Conservation (phyloP, 495 filamentous ascomycete species). For the Glonium stellatum region DNA sequence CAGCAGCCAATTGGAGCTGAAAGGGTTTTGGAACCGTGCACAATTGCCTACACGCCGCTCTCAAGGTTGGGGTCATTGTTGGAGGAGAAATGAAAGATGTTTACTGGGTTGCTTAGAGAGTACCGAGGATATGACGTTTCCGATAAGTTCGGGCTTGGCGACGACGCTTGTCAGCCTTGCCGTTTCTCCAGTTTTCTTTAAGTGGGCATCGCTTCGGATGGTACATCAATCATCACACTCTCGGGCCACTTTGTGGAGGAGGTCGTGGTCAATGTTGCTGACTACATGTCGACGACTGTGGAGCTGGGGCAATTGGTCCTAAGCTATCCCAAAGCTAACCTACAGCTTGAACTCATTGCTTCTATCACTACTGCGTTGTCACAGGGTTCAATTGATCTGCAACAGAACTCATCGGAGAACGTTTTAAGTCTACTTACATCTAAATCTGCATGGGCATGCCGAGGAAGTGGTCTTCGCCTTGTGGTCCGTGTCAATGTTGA, state of each 20-base stretch:
- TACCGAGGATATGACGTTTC: not conserved
- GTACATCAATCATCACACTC: not conserved
- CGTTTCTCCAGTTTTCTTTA: not conserved
- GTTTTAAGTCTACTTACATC: constrained; percentile 15
- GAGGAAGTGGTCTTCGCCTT: constrained; percentile 27
- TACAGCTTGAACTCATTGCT: constrained; percentile 24
- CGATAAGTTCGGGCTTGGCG: too few species aligned
- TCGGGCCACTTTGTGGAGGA: not conserved
- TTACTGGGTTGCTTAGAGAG: not conserved
- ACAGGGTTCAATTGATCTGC: constrained; percentile 13
- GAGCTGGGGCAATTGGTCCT: constrained; percentile 30
- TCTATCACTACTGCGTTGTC: constrained; percentile 22
- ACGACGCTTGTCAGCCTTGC: not conserved
- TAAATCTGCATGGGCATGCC: constrained; percentile 22
- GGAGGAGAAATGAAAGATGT: not conserved
- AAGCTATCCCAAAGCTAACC: constrained; percentile 13
- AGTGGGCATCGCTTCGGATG: not conserved
- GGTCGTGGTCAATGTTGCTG: constrained; percentile 7
- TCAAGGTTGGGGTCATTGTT: not conserved
- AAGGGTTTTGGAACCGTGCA: not conserved
- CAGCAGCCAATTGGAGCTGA: not conserved
- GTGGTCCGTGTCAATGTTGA: constrained; percentile 21
- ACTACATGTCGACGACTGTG: constrained; percentile 21
- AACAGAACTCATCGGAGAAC: constrained; percentile 3
- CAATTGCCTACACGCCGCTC: not conserved